Conservation (phyloP, 2,329 filamentous ascomycete species). For the Calonectria hongkongensis region DNA sequence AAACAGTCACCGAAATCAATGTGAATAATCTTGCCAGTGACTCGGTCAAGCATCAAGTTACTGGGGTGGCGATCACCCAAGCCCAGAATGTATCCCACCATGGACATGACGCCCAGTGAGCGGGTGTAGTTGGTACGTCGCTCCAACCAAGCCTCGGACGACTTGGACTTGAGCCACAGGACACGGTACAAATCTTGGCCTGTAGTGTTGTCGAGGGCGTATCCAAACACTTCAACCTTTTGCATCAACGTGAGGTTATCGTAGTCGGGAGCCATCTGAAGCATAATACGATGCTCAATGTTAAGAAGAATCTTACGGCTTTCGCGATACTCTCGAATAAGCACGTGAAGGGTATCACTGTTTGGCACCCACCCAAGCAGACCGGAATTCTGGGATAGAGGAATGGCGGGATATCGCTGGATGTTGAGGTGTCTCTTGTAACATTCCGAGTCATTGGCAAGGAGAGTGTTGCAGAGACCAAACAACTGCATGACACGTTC, state of each 20-base stretch:
- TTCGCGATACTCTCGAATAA: constrained; percentile 98
- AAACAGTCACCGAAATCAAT: constrained; percentile 99
- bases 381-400: constrained; percentile 96
- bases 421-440: constrained; percentile 98
- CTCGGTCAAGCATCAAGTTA: constrained; percentile 96
- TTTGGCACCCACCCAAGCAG: constrained; percentile 97
- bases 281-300: constrained; percentile 99
- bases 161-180: constrained; percentile 99
- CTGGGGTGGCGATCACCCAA: constrained; percentile 97
- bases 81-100: constrained; percentile 99
- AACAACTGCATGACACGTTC: constrained; percentile 99
- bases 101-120: constrained; percentile 99
- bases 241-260: constrained; percentile 99
- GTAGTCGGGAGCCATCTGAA: constrained; percentile 99
- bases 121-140: constrained; percentile 98
- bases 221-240: constrained; percentile 99
- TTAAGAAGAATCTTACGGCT: constrained; percentile 98
- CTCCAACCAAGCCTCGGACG: constrained; percentile 97
- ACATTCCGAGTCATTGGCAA: constrained; percentile 94
- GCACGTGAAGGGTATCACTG: constrained; percentile 95
- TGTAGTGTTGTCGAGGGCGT: constrained; percentile 98
- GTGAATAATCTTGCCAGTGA: constrained; percentile 97
- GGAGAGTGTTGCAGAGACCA: constrained; percentile 95
- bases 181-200: constrained; percentile 99
- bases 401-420: constrained; percentile 96